phyloP scores from a whole-genome alignment of 768 basidiomycete species.

The Lentinula lateritia region DNA sequence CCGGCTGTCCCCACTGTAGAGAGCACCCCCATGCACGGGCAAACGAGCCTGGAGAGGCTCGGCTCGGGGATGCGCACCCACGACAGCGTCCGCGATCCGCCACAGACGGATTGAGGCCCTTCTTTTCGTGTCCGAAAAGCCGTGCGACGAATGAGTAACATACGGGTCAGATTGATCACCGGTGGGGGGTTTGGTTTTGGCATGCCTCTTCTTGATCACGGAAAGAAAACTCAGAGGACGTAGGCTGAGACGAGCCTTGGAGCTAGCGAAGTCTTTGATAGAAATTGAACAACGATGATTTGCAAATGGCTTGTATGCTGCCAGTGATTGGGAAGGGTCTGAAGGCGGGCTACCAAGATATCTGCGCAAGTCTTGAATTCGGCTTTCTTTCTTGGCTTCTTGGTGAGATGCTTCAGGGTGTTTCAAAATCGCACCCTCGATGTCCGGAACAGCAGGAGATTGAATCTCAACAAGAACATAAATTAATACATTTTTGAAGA shows the following conservation, averaged over 20 bases:
- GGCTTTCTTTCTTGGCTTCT: background rate
- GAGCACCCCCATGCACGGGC: background rate
- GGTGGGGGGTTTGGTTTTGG: background rate
- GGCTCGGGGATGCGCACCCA: slow-evolving; percentile 3
- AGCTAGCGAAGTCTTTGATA: background rate
- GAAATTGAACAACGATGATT: slow-evolving; percentile 2
- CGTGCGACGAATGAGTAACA: background rate
- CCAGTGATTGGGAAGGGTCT: background rate
- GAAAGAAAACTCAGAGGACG: slow-evolving; percentile 1
- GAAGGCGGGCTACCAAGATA: background rate
- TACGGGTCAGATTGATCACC: background rate
- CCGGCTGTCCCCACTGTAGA: background rate
- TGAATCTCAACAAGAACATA: background rate
- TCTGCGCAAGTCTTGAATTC: background rate
- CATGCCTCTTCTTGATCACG: background rate
- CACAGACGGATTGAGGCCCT: background rate
- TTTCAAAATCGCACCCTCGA: background rate
- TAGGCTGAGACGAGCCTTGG: background rate
- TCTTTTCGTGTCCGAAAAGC: background rate
- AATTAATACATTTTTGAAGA: background rate
- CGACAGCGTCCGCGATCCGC: background rate
- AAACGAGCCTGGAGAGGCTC: background rate
- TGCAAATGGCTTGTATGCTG: background rate
- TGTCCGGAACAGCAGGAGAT: background rate
- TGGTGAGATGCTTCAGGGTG: background rate